Evolutionary conservation across 2,329 filamentous ascomycete genomes (phyloP).

Genomic region (Colletotrichum tabaci): DNA sequence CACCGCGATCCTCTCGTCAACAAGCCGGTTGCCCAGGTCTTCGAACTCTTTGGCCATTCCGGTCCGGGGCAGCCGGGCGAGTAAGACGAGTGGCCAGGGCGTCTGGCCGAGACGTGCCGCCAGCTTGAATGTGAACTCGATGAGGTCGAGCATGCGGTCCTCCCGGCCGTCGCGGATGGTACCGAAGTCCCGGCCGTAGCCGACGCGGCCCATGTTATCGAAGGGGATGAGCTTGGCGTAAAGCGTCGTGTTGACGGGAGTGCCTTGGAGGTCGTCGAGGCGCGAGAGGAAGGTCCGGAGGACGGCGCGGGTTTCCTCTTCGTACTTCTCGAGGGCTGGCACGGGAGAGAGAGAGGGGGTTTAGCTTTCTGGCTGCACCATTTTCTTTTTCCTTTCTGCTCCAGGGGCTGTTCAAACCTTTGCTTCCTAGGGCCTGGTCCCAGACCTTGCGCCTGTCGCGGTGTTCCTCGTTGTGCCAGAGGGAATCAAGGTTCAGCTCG

Average conservation of each 20-base stretch:
- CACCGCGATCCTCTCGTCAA: constrained; percentile 44
- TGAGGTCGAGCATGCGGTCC: constrained; percentile 44
- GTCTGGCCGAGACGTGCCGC: constrained; percentile 43
- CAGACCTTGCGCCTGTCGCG: constrained; percentile 47
- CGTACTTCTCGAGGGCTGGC: constrained; percentile 44
- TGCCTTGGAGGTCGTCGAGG: constrained; percentile 40
- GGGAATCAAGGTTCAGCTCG: constrained; percentile 45
- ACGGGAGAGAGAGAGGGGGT: no score
- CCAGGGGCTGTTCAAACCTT: constrained; percentile 26
- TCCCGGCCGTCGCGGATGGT: constrained; percentile 46
- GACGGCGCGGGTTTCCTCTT: constrained; percentile 43
- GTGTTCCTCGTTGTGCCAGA: constrained; percentile 44
- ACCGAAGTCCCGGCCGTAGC: constrained; percentile 46
- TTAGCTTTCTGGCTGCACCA: no score
- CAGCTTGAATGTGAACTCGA: constrained; percentile 44
- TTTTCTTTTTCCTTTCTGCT: no score
- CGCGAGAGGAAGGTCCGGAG: constrained; percentile 45
- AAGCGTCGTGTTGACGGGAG: constrained; percentile 45
- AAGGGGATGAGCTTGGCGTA: constrained; percentile 48
- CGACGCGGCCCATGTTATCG: constrained; percentile 50
- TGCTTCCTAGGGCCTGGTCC: constrained; percentile 46
- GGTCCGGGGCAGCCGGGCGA: constrained; percentile 35
- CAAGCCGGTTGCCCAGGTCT: constrained; percentile 60
- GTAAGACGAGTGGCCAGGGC: constrained; percentile 45
- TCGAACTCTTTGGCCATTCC: constrained; percentile 52